Conservation (phyloP, 2,329 filamentous ascomycete genomes). For the Microsporum audouinii region DNA sequence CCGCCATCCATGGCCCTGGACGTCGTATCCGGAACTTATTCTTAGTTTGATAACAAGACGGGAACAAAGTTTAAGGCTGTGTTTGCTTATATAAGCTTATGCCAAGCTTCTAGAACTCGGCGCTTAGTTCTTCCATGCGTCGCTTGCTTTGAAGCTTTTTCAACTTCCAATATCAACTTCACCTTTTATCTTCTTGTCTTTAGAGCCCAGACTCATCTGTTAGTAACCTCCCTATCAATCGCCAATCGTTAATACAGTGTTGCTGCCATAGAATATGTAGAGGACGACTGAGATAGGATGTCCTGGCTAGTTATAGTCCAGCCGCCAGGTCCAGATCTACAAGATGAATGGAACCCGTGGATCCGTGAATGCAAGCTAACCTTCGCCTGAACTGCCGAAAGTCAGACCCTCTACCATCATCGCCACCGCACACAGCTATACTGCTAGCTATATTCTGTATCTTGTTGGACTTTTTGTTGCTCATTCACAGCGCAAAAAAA, state of each 20-base stretch:
- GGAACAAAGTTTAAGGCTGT: background rate
- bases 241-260: background rate
- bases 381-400: slow-evolving; percentile 2
- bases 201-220: background rate
- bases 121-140: background rate
- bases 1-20: background rate
- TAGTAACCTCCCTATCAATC: background rate
- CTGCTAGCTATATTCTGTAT: background rate
- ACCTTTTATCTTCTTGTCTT: background rate
- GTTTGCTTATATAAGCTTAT: background rate
- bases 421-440: background rate
- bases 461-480: background rate
- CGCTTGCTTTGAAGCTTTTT: background rate
- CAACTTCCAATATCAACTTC: background rate
- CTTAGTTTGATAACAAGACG: background rate
- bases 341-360: background rate
- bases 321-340: background rate
- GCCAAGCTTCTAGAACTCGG: background rate
- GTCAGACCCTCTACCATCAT: background rate
- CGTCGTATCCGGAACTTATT: background rate
- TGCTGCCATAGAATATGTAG: background rate
- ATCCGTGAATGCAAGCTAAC: background rate
- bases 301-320: background rate
- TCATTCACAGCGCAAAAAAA: background rate
- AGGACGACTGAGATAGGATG: background rate